phyloP scores from a whole-genome alignment of 306 rosid genomes.

The Erythrophleum fordii region DNA sequence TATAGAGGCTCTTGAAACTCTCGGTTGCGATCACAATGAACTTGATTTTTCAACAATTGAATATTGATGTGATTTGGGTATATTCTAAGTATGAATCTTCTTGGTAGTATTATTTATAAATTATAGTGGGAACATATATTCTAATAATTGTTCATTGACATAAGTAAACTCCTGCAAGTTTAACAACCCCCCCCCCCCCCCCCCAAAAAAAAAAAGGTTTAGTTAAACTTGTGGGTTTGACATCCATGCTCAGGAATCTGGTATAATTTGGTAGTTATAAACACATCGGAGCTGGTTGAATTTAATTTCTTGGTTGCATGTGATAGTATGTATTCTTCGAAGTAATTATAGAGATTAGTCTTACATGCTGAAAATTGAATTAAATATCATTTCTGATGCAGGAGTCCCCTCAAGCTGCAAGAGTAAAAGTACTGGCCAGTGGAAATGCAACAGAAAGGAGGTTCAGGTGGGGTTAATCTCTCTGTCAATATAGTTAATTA shows the following conservation, averaged over 20 bases:
- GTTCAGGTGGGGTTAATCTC: slow-evolving; percentile 68
- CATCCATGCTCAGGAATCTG: neutral
- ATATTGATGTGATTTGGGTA: neutral
- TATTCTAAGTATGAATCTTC: no score
- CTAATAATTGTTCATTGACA: neutral
- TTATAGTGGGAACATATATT: neutral
- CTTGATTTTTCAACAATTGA: neutral
- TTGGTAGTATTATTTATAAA: neutral
- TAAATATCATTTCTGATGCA: slow-evolving; percentile 45
- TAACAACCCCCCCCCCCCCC: neutral
- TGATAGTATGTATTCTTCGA: slow-evolving; percentile 1
- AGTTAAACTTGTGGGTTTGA: neutral
- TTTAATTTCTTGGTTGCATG: slow-evolving; percentile 17
- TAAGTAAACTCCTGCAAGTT: neutral
- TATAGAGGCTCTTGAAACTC: neutral
- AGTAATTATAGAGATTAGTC: neutral
- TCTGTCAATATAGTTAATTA: slow-evolving; percentile 11
- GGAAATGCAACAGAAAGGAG: slow-evolving; percentile 98
- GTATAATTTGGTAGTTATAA: slow-evolving; percentile 8
- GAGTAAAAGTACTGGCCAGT: slow-evolving; percentile 97
- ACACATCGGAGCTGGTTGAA: neutral
- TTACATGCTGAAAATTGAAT: slow-evolving; percentile 23
- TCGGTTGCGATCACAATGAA: neutral
- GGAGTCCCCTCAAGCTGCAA: slow-evolving; percentile 99
- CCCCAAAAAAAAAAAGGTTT: neutral